Conservation (phyloP, 129 eudicot genomes). For the Kitagawia praeruptora region DNA sequence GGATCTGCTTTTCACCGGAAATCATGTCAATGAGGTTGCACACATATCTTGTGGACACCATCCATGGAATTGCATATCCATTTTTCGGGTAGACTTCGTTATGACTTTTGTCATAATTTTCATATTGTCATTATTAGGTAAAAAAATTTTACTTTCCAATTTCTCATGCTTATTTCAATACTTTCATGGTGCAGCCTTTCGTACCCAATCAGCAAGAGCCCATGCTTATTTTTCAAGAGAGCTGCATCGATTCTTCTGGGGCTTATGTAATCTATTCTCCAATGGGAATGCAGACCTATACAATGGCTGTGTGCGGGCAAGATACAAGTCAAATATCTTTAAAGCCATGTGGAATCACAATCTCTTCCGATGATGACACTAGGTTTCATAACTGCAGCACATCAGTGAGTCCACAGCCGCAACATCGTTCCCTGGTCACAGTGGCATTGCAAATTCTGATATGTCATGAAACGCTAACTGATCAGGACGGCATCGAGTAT, state of each 20-base stretch:
- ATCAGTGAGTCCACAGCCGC: background rate
- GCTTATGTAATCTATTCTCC: slow-evolving; percentile 26
- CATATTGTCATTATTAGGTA: background rate
- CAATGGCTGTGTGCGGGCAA: slow-evolving; percentile 7
- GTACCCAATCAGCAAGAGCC: slow-evolving; percentile 4
- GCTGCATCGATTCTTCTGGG: slow-evolving; percentile 26
- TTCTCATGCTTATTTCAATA: background rate
- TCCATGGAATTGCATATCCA: background rate
- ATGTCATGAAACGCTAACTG: background rate
- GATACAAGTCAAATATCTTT: slow-evolving; percentile 7
- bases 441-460: slow-evolving; percentile 23
- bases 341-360: slow-evolving; percentile 29
- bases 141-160: background rate
- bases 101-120: background rate
- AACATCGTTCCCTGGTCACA: slow-evolving; percentile 28
- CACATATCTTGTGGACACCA: background rate
- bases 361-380: slow-evolving; percentile 28
- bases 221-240: slow-evolving; percentile 30
- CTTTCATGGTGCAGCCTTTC: slow-evolving; percentile 11
- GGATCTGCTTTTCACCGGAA: background rate
- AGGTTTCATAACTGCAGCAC: background rate
- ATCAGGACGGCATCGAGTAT: slow-evolving; percentile 19
- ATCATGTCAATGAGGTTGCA: background rate
- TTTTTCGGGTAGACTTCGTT: background rate
- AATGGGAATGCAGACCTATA: slow-evolving; percentile 9